These are phyloP conservation scores for Arthrobotrys entomopaga DNA, from an alignment of 2,329 filamentous ascomycete species.

Conservation along the genomic window DNA sequence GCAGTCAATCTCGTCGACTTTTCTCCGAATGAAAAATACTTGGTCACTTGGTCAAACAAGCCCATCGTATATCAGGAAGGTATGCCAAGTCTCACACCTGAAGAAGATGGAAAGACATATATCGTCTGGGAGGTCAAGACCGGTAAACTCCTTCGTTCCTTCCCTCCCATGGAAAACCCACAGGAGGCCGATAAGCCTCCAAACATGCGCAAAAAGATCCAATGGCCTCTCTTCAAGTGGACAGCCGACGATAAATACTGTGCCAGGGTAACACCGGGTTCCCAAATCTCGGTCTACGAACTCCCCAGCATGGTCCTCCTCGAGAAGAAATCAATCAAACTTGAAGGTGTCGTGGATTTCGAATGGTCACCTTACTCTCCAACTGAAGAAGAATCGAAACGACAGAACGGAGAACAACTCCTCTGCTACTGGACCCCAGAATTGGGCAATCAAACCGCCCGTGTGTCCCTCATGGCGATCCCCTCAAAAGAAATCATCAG, in stretches of 20 bases:
- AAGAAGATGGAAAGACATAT: constrained; percentile 99
- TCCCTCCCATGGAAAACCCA: constrained; percentile 84
- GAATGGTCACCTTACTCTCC: constrained; percentile 92
- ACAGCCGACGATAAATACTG: constrained; percentile 97
- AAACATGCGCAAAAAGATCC: constrained; percentile 83
- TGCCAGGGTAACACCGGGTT: constrained; percentile 85
- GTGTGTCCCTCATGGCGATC: constrained; percentile 95
- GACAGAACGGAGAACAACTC: constrained; percentile 82
- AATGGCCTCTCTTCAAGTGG: constrained; percentile 99
- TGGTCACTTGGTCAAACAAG: constrained; percentile 95
- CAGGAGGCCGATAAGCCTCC: constrained; percentile 71
- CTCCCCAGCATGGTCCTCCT: constrained; percentile 87
- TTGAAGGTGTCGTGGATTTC: constrained; percentile 96
- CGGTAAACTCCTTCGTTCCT: constrained; percentile 87
- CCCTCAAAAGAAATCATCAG: constrained; percentile 94
- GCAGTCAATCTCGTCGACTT: constrained; percentile 96
- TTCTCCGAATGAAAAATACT: constrained; percentile 89
- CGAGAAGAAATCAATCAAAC: constrained; percentile 92
- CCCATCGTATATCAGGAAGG: constrained; percentile 92
- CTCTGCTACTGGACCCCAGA: constrained; percentile 99
- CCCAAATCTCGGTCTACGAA: constrained; percentile 92
- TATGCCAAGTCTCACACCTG: constrained; percentile 82
- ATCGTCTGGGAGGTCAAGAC: constrained; percentile 97
- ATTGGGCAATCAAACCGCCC: constrained; percentile 95
- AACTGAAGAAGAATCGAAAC: constrained; percentile 83